These are phyloP conservation scores for Pestalotiopsis fici DNA, from an alignment of 2,329 filamentous ascomycete species.

Conservation along the genomic window DNA sequence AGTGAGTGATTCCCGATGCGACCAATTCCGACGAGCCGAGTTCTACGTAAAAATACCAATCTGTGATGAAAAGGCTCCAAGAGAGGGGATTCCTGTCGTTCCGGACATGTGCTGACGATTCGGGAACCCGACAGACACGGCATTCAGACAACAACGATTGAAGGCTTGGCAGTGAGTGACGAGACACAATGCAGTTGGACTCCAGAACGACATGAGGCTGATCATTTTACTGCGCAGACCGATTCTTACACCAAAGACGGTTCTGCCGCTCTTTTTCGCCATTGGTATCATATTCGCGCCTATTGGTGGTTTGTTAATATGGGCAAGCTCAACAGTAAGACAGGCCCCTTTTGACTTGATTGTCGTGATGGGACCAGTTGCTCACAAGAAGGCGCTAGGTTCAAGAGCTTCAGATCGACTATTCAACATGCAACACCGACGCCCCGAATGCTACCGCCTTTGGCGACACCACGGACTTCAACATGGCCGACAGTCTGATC, in stretches of 20 bases:
- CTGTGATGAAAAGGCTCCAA: not conserved
- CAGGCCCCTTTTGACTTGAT: conserved; percentile 17
- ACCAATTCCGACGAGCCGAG: not conserved
- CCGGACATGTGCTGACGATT: conserved; percentile 6
- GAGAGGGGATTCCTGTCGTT: not conserved
- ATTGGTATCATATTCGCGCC: conserved; percentile 87
- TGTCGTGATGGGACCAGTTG: not conserved
- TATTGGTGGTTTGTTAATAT: conserved; percentile 84
- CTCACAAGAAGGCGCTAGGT: conserved; percentile 55
- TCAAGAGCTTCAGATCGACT: conserved; percentile 89
- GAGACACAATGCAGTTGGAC: conserved; percentile 10
- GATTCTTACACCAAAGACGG: conserved; percentile 90
- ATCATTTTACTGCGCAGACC: conserved; percentile 58
- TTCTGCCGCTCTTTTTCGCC: conserved; percentile 65
- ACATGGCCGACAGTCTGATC: conserved; percentile 60
- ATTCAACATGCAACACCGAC: conserved; percentile 71
- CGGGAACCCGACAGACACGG: conserved; percentile 67
- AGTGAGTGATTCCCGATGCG: conserved; percentile 59
- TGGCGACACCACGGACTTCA: conserved; percentile 20
- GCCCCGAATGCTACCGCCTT: conserved; percentile 42
- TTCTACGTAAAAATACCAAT: not conserved
- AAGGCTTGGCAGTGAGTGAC: conserved; percentile 94
- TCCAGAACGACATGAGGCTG: not conserved
- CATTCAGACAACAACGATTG: conserved; percentile 92
- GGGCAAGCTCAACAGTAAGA: conserved; percentile 76